Evolutionary conservation across 169 alveolate species (phyloP), one percentile per base, ranked within the genome.

Genomic region (Babesia microti): DNA sequence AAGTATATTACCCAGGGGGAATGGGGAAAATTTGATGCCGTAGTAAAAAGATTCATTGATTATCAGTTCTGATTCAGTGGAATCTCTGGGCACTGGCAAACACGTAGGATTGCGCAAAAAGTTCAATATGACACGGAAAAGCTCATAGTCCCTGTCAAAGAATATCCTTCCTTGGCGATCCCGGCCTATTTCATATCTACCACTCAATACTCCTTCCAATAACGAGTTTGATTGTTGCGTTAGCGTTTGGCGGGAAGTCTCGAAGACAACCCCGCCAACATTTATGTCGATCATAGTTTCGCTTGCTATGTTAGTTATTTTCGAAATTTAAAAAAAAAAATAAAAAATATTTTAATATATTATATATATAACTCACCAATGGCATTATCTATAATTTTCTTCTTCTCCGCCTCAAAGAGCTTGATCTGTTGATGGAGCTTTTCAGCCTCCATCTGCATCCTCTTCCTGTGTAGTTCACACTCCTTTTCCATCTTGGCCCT

Each of bases 241-340:
- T 24, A 84, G 63, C 17, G 90, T 84, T 34, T 79, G 83, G 23
- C 90, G 51, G 9, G 92, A 78, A 1, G 92, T 78, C 49, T 84
- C 92, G 42, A 81, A 84, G 11, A 75, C 53, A 9, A 76, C 90
- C 0, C 92, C 92, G 3, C 92, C 92, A 4, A 84, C 90, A 37
- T 84, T 84, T 11, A 84, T 50, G 54, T 81, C 89, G 1, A 81
- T 76, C 78, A 84, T 78, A 4, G 87, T 79, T 67, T 84, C 91
- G 2, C 88, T 67, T 22, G 92, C 92, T 19, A 79, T 61, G 32
- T 76, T 76, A 32, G 71, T 63, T n/a, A n/a, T n/a, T n/a, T n/a
- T n/a, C n/a, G n/a, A n/a, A n/a, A n/a, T n/a, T n/a, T n/a, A n/a
- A n/a, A n/a, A n/a, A n/a, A n/a, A n/a, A n/a, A n/a, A n/a, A n/a